Percentiles rank a stretch among this genome's conserved stretches.
Evolutionary conservation across 805 yeast species (phyloP).

Genomic region (Metschnikowia proteae): DNA sequence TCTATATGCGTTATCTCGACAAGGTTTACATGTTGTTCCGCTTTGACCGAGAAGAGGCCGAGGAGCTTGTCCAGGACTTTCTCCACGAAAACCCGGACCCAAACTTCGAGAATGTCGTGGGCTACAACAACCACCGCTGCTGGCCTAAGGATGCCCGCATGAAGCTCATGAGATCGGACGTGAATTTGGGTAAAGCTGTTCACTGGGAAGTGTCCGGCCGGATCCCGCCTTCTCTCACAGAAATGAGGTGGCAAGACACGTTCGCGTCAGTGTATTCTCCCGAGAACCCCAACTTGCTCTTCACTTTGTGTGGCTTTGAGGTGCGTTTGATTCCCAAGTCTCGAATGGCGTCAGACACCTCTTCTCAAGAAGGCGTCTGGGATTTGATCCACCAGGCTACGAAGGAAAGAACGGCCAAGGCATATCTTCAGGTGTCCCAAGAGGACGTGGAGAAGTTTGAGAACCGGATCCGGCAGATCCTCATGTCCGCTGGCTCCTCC

Average conservation of each 20-base stretch:
- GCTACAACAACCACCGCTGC: slow-evolving; percentile 83
- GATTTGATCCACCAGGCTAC: slow-evolving; percentile 66
- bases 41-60: slow-evolving; percentile 68
- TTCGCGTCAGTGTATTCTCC: slow-evolving; percentile 84
- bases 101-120: slow-evolving; percentile 78
- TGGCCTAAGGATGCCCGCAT: slow-evolving; percentile 95
- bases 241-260: slow-evolving; percentile 74
- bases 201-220: slow-evolving; percentile 86
- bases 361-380: slow-evolving; percentile 86
- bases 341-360: slow-evolving; percentile 50
- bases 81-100: slow-evolving; percentile 89
- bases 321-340: slow-evolving; percentile 78
- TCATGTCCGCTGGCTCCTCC: slow-evolving; percentile 94
- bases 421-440: slow-evolving; percentile 76
- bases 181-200: slow-evolving; percentile 84
- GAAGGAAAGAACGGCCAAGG: slow-evolving; percentile 85
- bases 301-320: slow-evolving; percentile 94
- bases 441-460: slow-evolving; percentile 78
- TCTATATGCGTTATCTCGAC: slow-evolving; percentile 82
- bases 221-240: slow-evolving; percentile 69
- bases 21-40: slow-evolving; percentile 75
- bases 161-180: slow-evolving; percentile 88
- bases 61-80: slow-evolving; percentile 70
- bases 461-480: slow-evolving; percentile 78
- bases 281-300: slow-evolving; percentile 84